Evolutionary conservation across 2,329 filamentous ascomycete species (phyloP), one percentile per base, ranked within the genome.

Genomic region (Aotearoamyces nothofagi): DNA sequence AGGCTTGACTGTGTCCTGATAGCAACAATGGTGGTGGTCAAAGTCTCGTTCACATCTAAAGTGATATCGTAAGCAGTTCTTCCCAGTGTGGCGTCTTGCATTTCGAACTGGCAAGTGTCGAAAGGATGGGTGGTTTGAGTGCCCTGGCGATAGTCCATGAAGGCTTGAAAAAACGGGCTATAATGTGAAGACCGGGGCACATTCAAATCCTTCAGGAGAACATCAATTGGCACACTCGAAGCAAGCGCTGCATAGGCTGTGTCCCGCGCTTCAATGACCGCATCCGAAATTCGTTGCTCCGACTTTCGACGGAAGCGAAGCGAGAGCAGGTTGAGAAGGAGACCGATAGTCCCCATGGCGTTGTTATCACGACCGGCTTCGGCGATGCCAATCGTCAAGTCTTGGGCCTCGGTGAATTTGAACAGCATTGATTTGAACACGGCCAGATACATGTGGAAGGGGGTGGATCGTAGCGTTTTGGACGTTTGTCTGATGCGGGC

Each of bases 251-350:
- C 27, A 15, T 40, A 37, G 5, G 36, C 29, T 31, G 35, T 43
- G 10, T 33, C 29, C 7, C 27, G 14, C 5, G 38, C 32, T 12
- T 43, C 33, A 15, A 39, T 36, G 4, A 60, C 33, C 2, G 39
- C 36, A 4, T 54, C 45, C 1, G 32, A 37, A 31, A 58, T 57
- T 0, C 41, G 39, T 8, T 50, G 34, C 16, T 25, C 17, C 14
- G 27, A 10, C 15, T 38, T n/a, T 14, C 36, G 24, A 2, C 39
- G 17, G 32, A 66, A 56, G 1, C 50, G 47, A 1, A 68, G 26
- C 2, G 65, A 53, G 1, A 69, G 43, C 1, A 67, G 39, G 33
- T 69, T 68, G 3, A 68, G 33, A 22, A 60, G 58, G 23, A 55
- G 42, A 2, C 66, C 66, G 1, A 68, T 40, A 3, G 43, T 62